Conservation (phyloP, 192 early-diverging fungal genomes). For the Allomyces arbusculus region DNA sequence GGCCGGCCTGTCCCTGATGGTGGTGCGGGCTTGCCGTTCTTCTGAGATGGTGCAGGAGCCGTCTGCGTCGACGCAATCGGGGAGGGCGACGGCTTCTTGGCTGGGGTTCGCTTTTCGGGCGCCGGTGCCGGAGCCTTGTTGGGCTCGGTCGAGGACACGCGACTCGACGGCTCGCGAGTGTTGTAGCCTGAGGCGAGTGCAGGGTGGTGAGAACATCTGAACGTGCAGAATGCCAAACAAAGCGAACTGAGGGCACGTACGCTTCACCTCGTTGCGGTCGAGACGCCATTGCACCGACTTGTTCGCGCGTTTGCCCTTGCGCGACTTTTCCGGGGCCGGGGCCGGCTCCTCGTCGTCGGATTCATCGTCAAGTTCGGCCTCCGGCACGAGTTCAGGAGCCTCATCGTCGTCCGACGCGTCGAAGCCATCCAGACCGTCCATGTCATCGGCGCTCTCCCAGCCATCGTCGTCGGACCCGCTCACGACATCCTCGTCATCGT, state of each 20-base stretch:
- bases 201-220: neutral
- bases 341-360: neutral
- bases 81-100: too few relatives aligned
- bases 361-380: neutral
- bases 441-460: neutral
- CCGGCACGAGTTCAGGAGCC: neutral
- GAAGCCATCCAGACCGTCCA: neutral
- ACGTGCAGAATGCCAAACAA: neutral
- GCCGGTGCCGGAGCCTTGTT: neutral
- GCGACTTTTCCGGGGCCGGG: neutral
- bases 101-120: neutral
- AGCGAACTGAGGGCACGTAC: neutral
- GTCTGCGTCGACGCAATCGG: neutral
- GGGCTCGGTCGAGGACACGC: neutral
- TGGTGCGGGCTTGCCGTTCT: neutral
- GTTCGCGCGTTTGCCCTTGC: neutral
- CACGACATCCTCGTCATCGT: neutral
- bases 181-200: neutral
- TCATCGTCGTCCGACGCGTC: neutral
- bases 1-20: neutral
- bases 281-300: neutral
- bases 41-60: neutral
- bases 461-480: too few relatives aligned
- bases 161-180: neutral
- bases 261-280: neutral